Evolutionary conservation across 2,329 filamentous ascomycete genomes (phyloP), one percentile per base, ranked within the genome.

Genomic region (Cladosporium sp.): DNA sequence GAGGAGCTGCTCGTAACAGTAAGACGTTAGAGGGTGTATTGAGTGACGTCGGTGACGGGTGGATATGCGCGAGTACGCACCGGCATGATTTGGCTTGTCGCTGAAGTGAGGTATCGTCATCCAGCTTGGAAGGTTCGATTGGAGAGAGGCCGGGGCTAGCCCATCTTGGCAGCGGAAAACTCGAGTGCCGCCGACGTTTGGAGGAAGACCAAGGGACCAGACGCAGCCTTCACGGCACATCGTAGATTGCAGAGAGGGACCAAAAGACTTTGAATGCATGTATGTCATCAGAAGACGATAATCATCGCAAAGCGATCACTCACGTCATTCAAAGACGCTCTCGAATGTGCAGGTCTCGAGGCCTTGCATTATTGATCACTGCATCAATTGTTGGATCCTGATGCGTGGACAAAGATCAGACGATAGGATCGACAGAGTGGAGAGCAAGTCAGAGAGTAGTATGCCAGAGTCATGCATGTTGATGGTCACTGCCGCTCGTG

Each of bases 1-100:
- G 60, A 86, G 78, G 67, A 86, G 80, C 84, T 86, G 61, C 39
- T 47, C 19, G 49, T n/a, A 20, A 25, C 25, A 38, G 42, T 15
- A 14, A 56, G 14, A 25, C 38, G 17, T 55, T 43, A 52, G 50
- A 52, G 20, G 50, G 3, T 28, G n/a, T 42, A 34, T 12, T 43
- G n/a, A 17, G 28, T 43, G 38, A 34, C 39, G 38, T 42, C 28
- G 51, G 51, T 9, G 22, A 17, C 11, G 38, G 19, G 51, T 36
- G 51, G 17, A 22, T 34, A 38, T 47, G 52, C 40, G 30, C 30
- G 40, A 49, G 30, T 56, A 56, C 54, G 54, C 54, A 56, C 54
- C 54, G 54, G 54, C 54, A 56, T 56, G 15, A 17, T 56, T 56
- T 56, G 42, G 51, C 38, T 38, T 55, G 39, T 45, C 40, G 30